phyloP scores from a whole-genome alignment of 228 moss, liverwort and hornwort genomes.

The Sphagnum magellanicum region DNA sequence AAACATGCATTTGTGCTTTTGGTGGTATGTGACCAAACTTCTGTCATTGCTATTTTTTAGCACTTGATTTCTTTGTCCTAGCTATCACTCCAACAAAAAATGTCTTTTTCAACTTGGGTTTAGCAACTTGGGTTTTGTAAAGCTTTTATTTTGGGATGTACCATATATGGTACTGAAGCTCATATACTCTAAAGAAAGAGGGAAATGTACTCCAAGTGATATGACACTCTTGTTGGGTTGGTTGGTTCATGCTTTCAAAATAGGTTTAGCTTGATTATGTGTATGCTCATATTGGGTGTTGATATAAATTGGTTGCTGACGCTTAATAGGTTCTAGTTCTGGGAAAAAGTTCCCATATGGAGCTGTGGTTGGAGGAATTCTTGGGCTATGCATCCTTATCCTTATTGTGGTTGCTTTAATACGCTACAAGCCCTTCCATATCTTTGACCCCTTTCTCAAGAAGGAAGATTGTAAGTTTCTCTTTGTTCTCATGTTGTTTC shows the following conservation, averaged over 20 bases:
- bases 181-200: too few species aligned
- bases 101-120: too few species aligned
- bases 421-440: conserved; percentile 7
- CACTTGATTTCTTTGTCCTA: neutral
- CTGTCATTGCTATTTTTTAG: neutral
- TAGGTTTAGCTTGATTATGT: too few species aligned
- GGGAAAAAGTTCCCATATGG: conserved; percentile 2
- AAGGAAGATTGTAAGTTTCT: conserved; percentile 1
- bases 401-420: conserved; percentile 1
- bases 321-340: neutral
- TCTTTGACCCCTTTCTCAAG: conserved; percentile 1
- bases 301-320: neutral
- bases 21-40: neutral
- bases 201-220: too few species aligned
- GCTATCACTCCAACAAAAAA: too few species aligned
- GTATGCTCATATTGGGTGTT: too few species aligned
- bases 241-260: too few species aligned
- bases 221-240: too few species aligned
- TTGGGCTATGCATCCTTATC: conserved; percentile 3
- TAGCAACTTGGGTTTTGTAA: too few species aligned
- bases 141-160: too few species aligned
- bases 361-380: conserved; percentile 8
- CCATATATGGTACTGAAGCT: too few species aligned
- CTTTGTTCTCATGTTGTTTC: too few species aligned
- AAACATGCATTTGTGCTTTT: neutral